A percentile compares a stretch with the other conserved stretches of the same genome.
Conservation (phyloP, 805 yeast species). For the Candida sphagnicola region DNA sequence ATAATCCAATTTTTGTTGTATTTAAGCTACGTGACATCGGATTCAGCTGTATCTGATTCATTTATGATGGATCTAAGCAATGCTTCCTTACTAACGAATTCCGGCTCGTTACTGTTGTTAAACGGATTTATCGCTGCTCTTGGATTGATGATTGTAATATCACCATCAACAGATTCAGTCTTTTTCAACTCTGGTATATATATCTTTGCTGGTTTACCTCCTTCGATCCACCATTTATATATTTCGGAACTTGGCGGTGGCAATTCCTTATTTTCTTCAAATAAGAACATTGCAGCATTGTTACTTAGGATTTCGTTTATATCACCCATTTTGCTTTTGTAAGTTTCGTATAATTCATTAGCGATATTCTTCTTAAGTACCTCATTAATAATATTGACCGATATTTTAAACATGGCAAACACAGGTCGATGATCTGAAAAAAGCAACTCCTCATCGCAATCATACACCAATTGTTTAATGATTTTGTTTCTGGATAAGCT, state of each 20-base stretch:
- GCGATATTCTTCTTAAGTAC: constrained; percentile 51
- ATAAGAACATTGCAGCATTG: constrained; percentile 20
- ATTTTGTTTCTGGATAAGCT: constrained; percentile 53
- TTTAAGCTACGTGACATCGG: background rate
- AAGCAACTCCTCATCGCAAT: constrained; percentile 49
- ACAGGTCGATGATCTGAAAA: constrained; percentile 94
- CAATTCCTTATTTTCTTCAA: constrained; percentile 35
- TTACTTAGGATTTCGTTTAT: constrained; percentile 31
- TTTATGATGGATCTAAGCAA: constrained; percentile 4
- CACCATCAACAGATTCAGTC: constrained; percentile 10
- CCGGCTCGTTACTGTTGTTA: constrained; percentile 45
- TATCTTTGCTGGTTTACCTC: constrained; percentile 72
- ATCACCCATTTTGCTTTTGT: constrained; percentile 46
- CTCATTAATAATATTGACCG: constrained; percentile 64
- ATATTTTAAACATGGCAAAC: constrained; percentile 62
- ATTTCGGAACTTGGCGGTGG: constrained; percentile 89
- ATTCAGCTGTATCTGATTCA: background rate
- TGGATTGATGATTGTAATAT: constrained; percentile 57
- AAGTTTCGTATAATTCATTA: constrained; percentile 53
- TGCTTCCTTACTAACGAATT: constrained; percentile 37
- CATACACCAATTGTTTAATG: constrained; percentile 58
- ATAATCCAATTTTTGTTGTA: background rate
- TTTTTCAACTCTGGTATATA: constrained; percentile 43
- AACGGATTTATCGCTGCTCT: constrained; percentile 72
- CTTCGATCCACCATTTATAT: constrained; percentile 89